Percentiles rank a stretch among this genome's conserved stretches.
phyloP scores from a whole-genome alignment of 2,329 filamentous ascomycete genomes.

The Fusarium protoensiforme region DNA sequence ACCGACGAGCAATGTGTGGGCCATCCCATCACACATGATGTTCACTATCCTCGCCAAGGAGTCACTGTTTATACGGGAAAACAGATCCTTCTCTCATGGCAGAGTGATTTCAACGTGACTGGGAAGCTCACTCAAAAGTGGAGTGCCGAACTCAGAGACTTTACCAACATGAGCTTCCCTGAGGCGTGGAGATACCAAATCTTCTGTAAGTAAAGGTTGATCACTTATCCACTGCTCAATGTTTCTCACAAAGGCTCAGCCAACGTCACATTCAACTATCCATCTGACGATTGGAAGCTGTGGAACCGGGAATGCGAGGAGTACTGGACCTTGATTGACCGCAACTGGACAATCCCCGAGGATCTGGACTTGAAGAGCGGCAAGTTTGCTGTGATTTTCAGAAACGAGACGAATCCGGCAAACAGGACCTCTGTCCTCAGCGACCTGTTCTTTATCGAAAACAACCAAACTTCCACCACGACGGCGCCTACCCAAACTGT shows the following conservation, averaged over 20 bases:
- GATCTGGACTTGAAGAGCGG: neutral
- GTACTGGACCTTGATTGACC: neutral
- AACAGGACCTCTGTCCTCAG: neutral
- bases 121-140: neutral
- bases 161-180: neutral
- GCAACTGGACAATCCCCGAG: neutral
- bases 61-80: neutral
- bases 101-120: neutral
- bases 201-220: neutral
- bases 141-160: neutral
- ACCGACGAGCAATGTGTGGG: neutral
- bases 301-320: neutral
- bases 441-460: neutral
- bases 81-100: neutral
- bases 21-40: neutral
- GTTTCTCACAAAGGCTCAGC: neutral
- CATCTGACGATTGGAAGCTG: neutral
- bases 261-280: neutral
- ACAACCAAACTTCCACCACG: neutral
- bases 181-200: neutral
- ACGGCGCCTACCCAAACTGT: neutral
- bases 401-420: neutral
- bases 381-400: neutral
- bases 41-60: neutral
- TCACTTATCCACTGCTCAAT: fast-evolving